Conservation (phyloP, 768 basidiomycete species). For the Lentinula edodes region DNA sequence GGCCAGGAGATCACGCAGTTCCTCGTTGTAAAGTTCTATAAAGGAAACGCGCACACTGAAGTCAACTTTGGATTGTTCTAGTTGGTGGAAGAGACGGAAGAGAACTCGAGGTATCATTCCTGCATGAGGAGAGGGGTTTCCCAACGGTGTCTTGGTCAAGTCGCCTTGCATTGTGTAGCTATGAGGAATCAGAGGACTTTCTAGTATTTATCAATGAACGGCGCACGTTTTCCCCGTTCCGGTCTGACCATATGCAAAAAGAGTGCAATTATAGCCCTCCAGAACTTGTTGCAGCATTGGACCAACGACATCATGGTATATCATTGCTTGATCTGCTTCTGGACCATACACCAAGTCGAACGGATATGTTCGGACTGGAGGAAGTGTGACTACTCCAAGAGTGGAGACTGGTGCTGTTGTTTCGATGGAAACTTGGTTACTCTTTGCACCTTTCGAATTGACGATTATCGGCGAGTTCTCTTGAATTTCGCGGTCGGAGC, state of each 20-base stretch:
- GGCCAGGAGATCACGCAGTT: conserved; percentile 88
- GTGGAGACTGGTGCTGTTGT: conserved; percentile 63
- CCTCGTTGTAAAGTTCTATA: conserved; percentile 97
- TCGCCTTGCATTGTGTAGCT: conserved; percentile 99
- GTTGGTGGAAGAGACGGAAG: conserved; percentile 84
- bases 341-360: conserved; percentile 97
- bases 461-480: conserved; percentile 88
- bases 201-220: not conserved
- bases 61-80: conserved; percentile 73
- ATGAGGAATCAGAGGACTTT: not conserved
- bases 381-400: conserved; percentile 67
- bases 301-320: conserved; percentile 90
- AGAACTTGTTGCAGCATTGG: conserved; percentile 94
- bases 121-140: conserved; percentile 82
- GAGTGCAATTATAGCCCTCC: conserved; percentile 92
- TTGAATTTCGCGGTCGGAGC: conserved; percentile 79
- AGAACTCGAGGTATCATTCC: conserved; percentile 96
- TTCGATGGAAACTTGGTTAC: conserved; percentile 76
- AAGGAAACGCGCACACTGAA: conserved; percentile 93
- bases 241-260: conserved; percentile 98
- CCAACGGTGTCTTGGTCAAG: conserved; percentile 72
- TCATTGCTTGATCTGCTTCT: conserved; percentile 90
- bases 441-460: conserved; percentile 68
- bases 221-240: conserved; percentile 98
- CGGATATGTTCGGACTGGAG: conserved; percentile 81